phyloP scores from a whole-genome alignment of 495 filamentous ascomycete genomes.

The Xylaria acuta region DNA sequence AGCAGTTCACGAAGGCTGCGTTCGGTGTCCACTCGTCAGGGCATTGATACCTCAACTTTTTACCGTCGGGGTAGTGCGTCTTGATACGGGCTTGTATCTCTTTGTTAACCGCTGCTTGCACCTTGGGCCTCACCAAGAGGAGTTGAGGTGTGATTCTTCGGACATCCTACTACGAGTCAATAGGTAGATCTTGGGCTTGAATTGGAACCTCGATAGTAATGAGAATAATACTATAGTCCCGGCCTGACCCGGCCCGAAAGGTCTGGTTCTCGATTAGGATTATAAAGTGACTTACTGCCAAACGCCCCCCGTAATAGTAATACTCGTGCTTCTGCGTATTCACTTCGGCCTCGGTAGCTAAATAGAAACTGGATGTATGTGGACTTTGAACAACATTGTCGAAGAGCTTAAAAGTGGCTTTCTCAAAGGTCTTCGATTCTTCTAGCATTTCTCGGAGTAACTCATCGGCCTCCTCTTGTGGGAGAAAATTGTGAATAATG shows the following conservation, averaged over 20 bases:
- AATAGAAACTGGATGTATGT: constrained; percentile 82
- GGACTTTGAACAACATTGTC: constrained; percentile 81
- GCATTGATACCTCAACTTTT: constrained; percentile 80
- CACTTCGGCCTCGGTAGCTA: constrained; percentile 68
- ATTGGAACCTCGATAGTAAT: not conserved
- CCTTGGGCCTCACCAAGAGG: constrained; percentile 65
- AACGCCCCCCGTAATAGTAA: constrained; percentile 77
- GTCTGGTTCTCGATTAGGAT: not conserved
- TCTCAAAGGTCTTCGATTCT: constrained; percentile 76
- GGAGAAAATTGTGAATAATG: constrained; percentile 90
- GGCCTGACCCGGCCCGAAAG: not conserved
- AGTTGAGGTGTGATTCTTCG: constrained; percentile 75
- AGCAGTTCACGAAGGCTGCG: constrained; percentile 93
- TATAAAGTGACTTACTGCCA: constrained; percentile 53
- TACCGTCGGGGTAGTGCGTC: constrained; percentile 61
- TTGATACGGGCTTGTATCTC: constrained; percentile 72
- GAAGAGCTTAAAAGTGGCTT: constrained; percentile 82
- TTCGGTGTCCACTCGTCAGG: constrained; percentile 79
- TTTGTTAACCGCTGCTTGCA: constrained; percentile 75
- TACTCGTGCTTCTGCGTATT: constrained; percentile 76
- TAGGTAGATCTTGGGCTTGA: not conserved
- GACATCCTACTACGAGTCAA: constrained; percentile 61
- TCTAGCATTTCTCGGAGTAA: constrained; percentile 77
- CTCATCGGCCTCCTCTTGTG: constrained; percentile 68
- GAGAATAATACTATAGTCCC: not conserved